phyloP scores from a whole-genome alignment of 129 eudicot species.

The Artemisia tridentata region DNA sequence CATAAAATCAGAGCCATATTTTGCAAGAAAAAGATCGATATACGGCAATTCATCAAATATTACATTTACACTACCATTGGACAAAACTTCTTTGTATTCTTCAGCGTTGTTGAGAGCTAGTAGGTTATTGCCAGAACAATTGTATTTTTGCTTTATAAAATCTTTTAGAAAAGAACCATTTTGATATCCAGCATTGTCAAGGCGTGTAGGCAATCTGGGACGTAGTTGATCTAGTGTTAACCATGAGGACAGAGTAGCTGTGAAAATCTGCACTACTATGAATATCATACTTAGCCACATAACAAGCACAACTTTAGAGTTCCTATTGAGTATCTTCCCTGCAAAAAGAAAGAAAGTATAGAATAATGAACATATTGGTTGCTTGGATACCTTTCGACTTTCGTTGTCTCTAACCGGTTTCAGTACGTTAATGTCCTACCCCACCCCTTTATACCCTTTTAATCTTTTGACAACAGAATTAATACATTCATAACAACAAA shows the following conservation, averaged over 20 bases:
- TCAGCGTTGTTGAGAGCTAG: neutral
- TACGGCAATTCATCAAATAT: no score
- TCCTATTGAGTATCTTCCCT: neutral
- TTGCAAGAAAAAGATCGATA: no score
- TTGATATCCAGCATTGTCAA: constrained; percentile 17
- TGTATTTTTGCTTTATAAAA: neutral
- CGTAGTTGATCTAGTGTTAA: constrained; percentile 21
- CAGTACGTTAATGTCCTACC: no score
- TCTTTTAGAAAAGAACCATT: neutral
- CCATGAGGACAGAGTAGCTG: constrained; percentile 21
- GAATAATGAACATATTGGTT: no score
- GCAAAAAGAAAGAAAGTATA: neutral
- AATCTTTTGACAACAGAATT: no score
- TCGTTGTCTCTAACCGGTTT: no score
- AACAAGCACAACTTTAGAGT: constrained; percentile 16
- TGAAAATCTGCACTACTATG: constrained; percentile 15
- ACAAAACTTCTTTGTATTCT: constrained; percentile 15
- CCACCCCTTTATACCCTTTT: no score
- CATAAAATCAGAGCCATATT: no score
- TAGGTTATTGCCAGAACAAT: neutral
- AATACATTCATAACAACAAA: no score
- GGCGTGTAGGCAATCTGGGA: constrained; percentile 9
- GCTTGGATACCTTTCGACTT: no score
- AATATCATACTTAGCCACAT: constrained; percentile 22
- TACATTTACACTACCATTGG: neutral